phyloP scores from a whole-genome alignment of 2,329 filamentous ascomycete genomes.

The Ploettnerulaceae sp. region DNA sequence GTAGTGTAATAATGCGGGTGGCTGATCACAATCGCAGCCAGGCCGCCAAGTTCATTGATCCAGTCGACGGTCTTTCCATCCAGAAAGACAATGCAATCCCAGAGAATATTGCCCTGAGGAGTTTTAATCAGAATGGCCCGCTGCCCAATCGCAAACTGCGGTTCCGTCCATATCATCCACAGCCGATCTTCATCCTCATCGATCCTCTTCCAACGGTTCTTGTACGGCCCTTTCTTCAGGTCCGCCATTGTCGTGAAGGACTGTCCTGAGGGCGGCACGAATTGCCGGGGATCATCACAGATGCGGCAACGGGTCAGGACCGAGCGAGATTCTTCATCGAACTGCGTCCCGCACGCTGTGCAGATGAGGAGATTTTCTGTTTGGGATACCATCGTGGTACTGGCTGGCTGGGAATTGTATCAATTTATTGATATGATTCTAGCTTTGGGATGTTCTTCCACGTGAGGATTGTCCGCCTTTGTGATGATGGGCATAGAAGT shows the following conservation, averaged over 20 bases:
- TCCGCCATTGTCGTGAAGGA: constrained; percentile 56
- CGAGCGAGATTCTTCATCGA: constrained; percentile 45
- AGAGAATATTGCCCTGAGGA: constrained; percentile 65
- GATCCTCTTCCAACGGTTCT: constrained; percentile 49
- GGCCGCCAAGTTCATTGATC: constrained; percentile 57
- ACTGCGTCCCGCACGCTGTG: constrained; percentile 67
- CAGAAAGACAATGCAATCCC: constrained; percentile 71
- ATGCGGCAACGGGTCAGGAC: constrained; percentile 57
- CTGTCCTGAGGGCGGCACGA: constrained; percentile 59
- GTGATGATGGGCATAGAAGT: neutral
- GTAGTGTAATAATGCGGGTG: constrained; percentile 83
- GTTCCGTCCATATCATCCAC: constrained; percentile 45
- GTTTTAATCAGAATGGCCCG: constrained; percentile 66
- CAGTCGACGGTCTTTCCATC: constrained; percentile 56
- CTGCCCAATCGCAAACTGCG: constrained; percentile 69
- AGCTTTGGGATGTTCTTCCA: constrained; percentile 21
- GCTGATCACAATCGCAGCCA: constrained; percentile 68
- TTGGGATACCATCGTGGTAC: constrained; percentile 14
- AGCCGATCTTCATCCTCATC: constrained; percentile 43
- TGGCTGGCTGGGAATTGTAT: constrained; percentile 18
- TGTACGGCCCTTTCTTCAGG: constrained; percentile 39
- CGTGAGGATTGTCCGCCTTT: constrained; percentile 3
- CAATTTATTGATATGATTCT: constrained; percentile 16
- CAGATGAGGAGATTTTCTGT: constrained; percentile 49
- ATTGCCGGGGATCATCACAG: constrained; percentile 71